Conservation (phyloP, 768 basidiomycete genomes). For the Termitomyces sp. region DNA sequence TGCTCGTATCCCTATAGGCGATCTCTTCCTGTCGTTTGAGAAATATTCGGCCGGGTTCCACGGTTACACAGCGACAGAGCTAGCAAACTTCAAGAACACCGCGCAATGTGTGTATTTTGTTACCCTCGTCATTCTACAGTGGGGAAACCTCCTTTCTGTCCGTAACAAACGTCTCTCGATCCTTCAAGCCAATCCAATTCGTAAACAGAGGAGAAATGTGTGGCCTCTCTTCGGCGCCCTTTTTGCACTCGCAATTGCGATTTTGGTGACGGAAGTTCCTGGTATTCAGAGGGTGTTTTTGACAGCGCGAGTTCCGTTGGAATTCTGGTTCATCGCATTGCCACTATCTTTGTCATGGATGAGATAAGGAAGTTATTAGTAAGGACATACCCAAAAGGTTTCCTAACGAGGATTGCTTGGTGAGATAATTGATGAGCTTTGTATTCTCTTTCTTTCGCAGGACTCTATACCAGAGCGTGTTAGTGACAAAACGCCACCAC, state of each 20-base stretch:
- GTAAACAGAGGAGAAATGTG: constrained; percentile 27
- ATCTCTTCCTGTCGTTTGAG: background rate
- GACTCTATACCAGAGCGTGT: no score
- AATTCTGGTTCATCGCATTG: constrained; percentile 45
- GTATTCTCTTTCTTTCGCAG: background rate
- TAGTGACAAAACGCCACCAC: no score
- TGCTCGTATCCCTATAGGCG: background rate
- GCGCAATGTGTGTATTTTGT: background rate
- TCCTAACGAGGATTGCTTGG: background rate
- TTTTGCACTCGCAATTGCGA: constrained; percentile 27
- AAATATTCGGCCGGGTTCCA: background rate
- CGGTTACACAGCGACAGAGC: no score
- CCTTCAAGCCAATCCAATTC: constrained; percentile 9
- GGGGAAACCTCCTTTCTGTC: constrained; percentile 5
- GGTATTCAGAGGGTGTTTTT: constrained; percentile 36
- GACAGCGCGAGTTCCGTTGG: constrained; percentile 36
- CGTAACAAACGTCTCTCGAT: constrained; percentile 23
- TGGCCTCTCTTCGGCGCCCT: constrained; percentile 15
- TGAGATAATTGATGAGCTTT: no score
- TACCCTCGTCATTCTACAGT: background rate
- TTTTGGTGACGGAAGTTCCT: constrained; percentile 37
- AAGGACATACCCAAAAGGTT: constrained; percentile 13
- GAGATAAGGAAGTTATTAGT: constrained; percentile 40
- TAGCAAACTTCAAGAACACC: no score
- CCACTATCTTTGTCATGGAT: constrained; percentile 34